Percentiles rank a stretch among this genome's conserved stretches.
These are phyloP conservation scores for Magnusiomyces tetraspermus DNA, from an alignment of 1,139 yeast species.

Conservation along the genomic window DNA sequence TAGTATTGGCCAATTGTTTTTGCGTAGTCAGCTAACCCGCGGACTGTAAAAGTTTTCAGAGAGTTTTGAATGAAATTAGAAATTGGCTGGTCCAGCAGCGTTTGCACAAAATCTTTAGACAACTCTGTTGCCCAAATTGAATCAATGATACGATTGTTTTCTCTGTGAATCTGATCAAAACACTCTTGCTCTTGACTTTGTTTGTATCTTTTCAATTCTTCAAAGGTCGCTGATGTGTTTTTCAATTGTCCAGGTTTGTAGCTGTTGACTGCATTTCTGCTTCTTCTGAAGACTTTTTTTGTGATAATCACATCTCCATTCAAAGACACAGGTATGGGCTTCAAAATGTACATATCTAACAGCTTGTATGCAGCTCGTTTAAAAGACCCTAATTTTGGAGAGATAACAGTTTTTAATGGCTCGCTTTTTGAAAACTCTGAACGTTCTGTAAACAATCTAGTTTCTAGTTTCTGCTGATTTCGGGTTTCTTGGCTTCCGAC, in stretches of 20 bases:
- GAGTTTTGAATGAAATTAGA: too few species aligned
- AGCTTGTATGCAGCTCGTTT: not conserved
- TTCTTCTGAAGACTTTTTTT: not conserved
- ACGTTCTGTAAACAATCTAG: too few species aligned
- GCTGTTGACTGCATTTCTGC: not conserved
- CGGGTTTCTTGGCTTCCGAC: not conserved
- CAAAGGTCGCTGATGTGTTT: not conserved
- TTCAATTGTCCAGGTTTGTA: not conserved
- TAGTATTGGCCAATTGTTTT: too few species aligned
- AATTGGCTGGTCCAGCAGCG: too few species aligned
- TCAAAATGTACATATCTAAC: not conserved
- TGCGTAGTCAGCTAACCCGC: too few species aligned
- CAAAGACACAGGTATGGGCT: not conserved
- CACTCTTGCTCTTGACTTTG: not conserved
- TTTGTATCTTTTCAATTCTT: not conserved
- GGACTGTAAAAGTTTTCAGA: too few species aligned
- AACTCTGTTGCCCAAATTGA: too few species aligned
- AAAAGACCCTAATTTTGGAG: not conserved
- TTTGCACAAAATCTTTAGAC: too few species aligned
- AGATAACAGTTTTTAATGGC: not conserved
- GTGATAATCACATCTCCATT: not conserved
- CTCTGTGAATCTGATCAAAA: not conserved
- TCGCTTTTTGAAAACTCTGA: not conserved
- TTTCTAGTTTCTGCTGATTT: not conserved
- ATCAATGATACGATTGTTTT: not conserved